These are phyloP conservation scores for Populus hybrid DNA, from an alignment of 441 rosid genomes.

Conservation along the genomic window DNA sequence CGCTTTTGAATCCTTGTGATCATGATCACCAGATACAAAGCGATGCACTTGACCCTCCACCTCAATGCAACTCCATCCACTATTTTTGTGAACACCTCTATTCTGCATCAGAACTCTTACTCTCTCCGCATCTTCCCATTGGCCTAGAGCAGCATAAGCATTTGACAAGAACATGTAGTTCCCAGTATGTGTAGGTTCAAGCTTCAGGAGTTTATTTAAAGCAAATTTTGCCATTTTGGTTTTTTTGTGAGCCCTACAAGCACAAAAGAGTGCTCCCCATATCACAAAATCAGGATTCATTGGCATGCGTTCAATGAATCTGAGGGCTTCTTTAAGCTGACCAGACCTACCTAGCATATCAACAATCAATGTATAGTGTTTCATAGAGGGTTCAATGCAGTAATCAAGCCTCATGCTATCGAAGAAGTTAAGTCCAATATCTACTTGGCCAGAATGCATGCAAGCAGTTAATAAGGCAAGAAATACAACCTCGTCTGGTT, in stretches of 20 bases:
- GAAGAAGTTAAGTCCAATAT: constrained; percentile 56
- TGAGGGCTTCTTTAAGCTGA: constrained; percentile 45
- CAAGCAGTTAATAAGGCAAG: constrained; percentile 59
- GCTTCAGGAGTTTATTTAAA: constrained; percentile 40
- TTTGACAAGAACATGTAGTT: constrained; percentile 55
- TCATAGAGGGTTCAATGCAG: constrained; percentile 54
- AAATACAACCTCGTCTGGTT: constrained; percentile 61
- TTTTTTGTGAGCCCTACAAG: constrained; percentile 56
- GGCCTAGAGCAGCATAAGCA: constrained; percentile 40
- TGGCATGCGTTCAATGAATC: constrained; percentile 50
- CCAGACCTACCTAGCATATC: constrained; percentile 67
- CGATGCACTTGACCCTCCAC: constrained; percentile 46
- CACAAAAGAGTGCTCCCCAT: constrained; percentile 62
- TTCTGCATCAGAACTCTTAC: constrained; percentile 34
- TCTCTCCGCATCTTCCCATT: constrained; percentile 44
- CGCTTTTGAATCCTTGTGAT: constrained; percentile 38
- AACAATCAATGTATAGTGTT: constrained; percentile 55
- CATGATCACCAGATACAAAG: constrained; percentile 49
- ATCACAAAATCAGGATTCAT: constrained; percentile 53
- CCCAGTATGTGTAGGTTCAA: constrained; percentile 55
- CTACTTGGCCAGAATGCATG: constrained; percentile 49
- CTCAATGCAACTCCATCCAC: constrained; percentile 60
- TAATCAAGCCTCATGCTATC: constrained; percentile 67
- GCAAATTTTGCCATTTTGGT: constrained; percentile 43
- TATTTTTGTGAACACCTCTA: constrained; percentile 37